Base-by-base conservation (phyloP, 192 early-diverging fungal genomes). In the Chytriomyces confervae region DNA sequence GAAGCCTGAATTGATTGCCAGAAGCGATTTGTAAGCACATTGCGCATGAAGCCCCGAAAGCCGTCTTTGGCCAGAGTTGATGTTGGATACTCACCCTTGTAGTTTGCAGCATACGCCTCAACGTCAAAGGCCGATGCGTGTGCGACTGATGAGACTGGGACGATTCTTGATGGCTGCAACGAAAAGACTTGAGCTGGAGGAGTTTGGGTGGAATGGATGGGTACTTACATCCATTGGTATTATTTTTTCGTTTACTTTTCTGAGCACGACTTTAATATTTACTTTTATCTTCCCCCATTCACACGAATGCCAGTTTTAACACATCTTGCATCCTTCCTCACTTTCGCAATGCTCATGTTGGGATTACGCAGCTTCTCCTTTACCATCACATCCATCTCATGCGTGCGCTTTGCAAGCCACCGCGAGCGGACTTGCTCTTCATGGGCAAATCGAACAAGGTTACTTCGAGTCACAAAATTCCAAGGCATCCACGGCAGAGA, bases 71-170 rank as follows among this genome's bases (percentile, higher is more conserved):
- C 45, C 48, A 13, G 44, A 7, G 20, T 46, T 29, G 45, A 0
- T 66, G 61, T 20, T 8, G 5, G 66, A 84, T 16, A 10, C 77
- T 45, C 80, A 89, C 92, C 92, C 71, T 81, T 84, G 80, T 93
- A 93, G 73, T 88, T 91, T 18, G 86, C 82, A 68, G 90, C 89
- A 75, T 91, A 91, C 9, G 84, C 70, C 73, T 93, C 92, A 6
- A 93, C 23, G 76, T 93, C 92, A 6, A 93, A 27, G 69, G 36
- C 36, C 36, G 36, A 36, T 36, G 36, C 36, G 36, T 36, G 2
- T 3, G 36, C 3, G 36, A 36, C 2, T 36, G 36, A 36, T 36
- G 36, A 36, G 36, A 36, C 36, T 36, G 36, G 36, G 36, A 36
- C 4, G 36, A 36, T 36, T 36, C 36, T 36, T 36, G 36, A 36